Conservation (phyloP, 345 rosid species). For the Pugionium dolabratum region DNA sequence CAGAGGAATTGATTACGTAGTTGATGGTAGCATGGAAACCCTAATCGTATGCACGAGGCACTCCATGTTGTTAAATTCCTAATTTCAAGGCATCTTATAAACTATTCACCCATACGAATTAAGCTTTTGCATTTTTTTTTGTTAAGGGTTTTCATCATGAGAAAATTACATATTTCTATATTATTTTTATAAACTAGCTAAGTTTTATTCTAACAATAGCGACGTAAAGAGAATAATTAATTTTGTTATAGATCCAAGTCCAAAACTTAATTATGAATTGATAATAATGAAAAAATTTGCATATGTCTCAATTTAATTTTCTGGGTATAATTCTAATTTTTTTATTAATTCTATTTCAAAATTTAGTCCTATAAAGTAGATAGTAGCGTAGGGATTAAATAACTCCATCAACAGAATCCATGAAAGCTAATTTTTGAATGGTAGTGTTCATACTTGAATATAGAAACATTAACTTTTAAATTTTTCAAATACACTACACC, state of each 20-base stretch:
- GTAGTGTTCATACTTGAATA: constrained; percentile 21
- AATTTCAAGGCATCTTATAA: constrained; percentile 19
- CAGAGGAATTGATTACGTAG: constrained; percentile 31
- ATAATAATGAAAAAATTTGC: too few relatives aligned
- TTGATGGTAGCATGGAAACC: constrained; percentile 45
- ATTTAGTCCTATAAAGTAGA: too few relatives aligned
- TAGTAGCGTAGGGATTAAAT: constrained; percentile 12
- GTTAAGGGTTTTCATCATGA: too few relatives aligned
- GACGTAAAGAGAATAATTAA: background rate
- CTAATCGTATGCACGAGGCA: constrained; percentile 38
- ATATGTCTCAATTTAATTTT: too few relatives aligned
- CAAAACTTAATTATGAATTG: too few relatives aligned
- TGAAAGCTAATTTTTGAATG: constrained; percentile 19
- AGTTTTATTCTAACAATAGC: background rate
- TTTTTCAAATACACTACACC: background rate
- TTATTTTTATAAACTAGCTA: background rate
- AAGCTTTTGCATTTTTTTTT: too few relatives aligned
- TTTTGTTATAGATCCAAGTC: too few relatives aligned
- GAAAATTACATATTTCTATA: background rate
- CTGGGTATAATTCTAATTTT: too few relatives aligned
- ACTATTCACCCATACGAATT: background rate
- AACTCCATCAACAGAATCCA: constrained; percentile 14
- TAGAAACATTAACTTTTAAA: background rate
- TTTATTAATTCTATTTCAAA: too few relatives aligned
- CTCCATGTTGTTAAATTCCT: constrained; percentile 37